Conservation (phyloP, 1,139 yeast genomes). For the Kluyveromyces marxianus region DNA sequence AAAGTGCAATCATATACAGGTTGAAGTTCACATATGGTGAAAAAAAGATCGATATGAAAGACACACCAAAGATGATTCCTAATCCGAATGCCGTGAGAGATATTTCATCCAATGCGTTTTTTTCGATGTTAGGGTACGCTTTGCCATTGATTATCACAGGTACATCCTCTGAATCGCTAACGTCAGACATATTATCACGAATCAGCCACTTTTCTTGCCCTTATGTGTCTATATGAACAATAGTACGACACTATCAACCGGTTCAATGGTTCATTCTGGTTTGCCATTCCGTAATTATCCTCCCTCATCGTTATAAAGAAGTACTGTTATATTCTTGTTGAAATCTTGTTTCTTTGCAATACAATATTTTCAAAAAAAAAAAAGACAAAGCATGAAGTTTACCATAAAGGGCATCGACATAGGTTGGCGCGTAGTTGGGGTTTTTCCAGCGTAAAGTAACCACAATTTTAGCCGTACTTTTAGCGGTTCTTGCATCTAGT, state of each 20-base stretch:
- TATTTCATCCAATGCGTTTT: conserved; percentile 33
- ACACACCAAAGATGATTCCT: conserved; percentile 36
- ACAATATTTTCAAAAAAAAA: too few relatives aligned
- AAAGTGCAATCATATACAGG: conserved; percentile 45
- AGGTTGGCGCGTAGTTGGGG: background rate
- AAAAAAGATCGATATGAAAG: conserved; percentile 28
- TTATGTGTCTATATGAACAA: too few relatives aligned
- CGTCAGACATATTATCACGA: background rate
- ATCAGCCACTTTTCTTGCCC: background rate
- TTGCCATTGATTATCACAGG: conserved; percentile 15
- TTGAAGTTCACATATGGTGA: conserved; percentile 34
- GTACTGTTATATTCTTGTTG: too few relatives aligned
- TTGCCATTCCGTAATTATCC: too few relatives aligned
- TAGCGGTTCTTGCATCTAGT: conserved; percentile 21
- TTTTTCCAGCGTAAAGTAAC: background rate
- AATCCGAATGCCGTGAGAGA: conserved; percentile 35
- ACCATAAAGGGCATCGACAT: too few relatives aligned
- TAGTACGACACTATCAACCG: too few relatives aligned
- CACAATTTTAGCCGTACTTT: background rate
- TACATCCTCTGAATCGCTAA: conserved; percentile 8
- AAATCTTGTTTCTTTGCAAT: too few relatives aligned
- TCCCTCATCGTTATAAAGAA: too few relatives aligned
- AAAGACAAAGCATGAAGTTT: too few relatives aligned
- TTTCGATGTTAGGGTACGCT: conserved; percentile 27
- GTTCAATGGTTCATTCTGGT: too few relatives aligned